Evolutionary conservation across 2,329 filamentous ascomycete genomes (phyloP).

Genomic region (Eutypella sp.): DNA sequence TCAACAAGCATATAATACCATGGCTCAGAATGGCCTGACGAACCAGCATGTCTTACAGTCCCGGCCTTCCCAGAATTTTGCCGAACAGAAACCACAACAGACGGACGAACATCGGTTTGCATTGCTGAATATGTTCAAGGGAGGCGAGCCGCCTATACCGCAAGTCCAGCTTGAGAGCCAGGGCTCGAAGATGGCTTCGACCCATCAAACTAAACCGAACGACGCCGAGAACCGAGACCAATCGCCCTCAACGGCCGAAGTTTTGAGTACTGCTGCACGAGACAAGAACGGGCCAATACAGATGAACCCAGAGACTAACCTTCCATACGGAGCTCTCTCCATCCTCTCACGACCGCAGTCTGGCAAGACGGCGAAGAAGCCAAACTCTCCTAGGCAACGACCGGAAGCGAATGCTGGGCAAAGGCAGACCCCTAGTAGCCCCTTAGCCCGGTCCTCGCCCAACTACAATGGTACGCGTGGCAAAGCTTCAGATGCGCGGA

Average conservation of each 20-base stretch:
- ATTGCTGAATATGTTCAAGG: conserved; percentile 52
- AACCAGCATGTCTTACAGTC: neutral
- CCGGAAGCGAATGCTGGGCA: neutral
- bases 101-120: conserved; percentile 42
- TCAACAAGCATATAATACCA: neutral
- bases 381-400: conserved; percentile 6
- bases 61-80: neutral
- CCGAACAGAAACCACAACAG: neutral
- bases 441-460: conserved; percentile 15
- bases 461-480: conserved; percentile 11
- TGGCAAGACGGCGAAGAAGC: conserved; percentile 13
- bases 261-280: conserved; percentile 20
- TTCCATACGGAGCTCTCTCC: conserved; percentile 35
- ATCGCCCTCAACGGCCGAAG: conserved; percentile 19
- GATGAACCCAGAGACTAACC: conserved; percentile 31
- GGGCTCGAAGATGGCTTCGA: conserved; percentile 4
- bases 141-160: conserved; percentile 25
- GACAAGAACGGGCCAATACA: conserved; percentile 27
- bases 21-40: neutral
- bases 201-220: conserved; percentile 6
- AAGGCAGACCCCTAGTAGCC: conserved; percentile 7
- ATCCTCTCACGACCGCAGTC: conserved; percentile 32
- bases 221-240: conserved; percentile 15
- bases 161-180: conserved; percentile 16
- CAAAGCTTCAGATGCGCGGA: conserved; percentile 12